Base-by-base conservation (phyloP, 2,329 filamentous ascomycete species). In the Dothidotthia symphoricarpi region DNA sequence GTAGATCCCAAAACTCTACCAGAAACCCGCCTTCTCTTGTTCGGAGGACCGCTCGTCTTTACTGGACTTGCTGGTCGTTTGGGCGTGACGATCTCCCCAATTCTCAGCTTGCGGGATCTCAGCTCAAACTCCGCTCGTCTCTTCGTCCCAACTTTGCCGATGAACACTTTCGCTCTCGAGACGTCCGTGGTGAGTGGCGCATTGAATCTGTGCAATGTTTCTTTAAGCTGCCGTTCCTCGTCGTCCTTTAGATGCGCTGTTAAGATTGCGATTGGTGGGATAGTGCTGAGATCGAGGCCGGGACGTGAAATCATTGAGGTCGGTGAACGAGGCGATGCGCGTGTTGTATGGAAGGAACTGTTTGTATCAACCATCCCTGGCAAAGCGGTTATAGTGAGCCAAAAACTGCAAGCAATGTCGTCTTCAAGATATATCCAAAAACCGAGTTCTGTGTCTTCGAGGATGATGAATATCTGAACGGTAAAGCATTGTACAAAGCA, bases 91-190 rank as follows among this genome's bases (percentile, higher is more conserved):
- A 72, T 51, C 40, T 81, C 78, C 37, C 78, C 72, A 0, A 81
- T 81, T 27, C 67, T 62, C 2, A 95, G 52, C 11, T 81, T 82
- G 30, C 80, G 76, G 6, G 79, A 76, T 36, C 87, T 76, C 44
- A 97, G 70, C 66, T 97, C 91, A 53, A 94, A 82, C 31, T 78
- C 74, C 1, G 88, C 88, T 13, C 91, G 77, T 53, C 81, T 77
- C 48, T 79, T 82, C 38, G 80, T 83, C 1, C 75, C 74, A 24
- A 95, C 75, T 49, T 82, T 87, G 2, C 86, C 88, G 19, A 97
- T 63, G 2, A 95, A 73, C 3, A 96, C 65, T 4, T 78, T 74
- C 1, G 88, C 88, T 63, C 91, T 85, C 11, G 74, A 72, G 35
- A 85, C 72, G 61, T 91, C 79, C 41, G 84, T 83, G 0, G 87